Percentiles rank a stretch among this genome's conserved stretches.
These are phyloP conservation scores for Pezicula rhizophila DNA, from an alignment of 2,329 filamentous ascomycete genomes.

Conservation along the genomic window DNA sequence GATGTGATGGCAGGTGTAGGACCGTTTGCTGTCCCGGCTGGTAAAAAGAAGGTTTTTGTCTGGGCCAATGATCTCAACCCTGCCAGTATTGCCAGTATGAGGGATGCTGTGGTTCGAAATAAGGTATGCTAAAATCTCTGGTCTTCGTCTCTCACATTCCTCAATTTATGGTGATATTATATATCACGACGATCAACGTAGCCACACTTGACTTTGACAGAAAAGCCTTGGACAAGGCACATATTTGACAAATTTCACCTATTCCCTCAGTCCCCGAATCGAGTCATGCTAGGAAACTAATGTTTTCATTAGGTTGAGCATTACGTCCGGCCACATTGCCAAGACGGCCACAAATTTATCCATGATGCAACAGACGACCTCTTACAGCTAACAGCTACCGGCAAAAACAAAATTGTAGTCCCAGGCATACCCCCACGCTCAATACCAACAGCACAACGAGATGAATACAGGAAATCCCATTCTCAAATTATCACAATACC, in stretches of 20 bases:
- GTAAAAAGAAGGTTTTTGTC: conserved; percentile 83
- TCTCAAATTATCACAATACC: conserved; percentile 52
- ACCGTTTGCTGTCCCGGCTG: conserved; percentile 88
- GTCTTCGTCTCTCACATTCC: not conserved
- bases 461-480: conserved; percentile 11
- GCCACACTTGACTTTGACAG: conserved; percentile 13
- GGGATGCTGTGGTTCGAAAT: conserved; percentile 66
- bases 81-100: conserved; percentile 70
- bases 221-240: conserved; percentile 12
- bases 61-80: conserved; percentile 98
- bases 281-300: conserved; percentile 4
- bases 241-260: conserved; percentile 8
- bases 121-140: conserved; percentile 49
- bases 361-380: conserved; percentile 58
- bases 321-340: conserved; percentile 74
- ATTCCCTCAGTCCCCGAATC: no score
- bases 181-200: conserved; percentile 20
- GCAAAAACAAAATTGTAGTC: conserved; percentile 49
- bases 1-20: conserved; percentile 98
- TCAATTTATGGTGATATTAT: conserved; percentile 10
- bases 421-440: conserved; percentile 33
- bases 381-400: conserved; percentile 39
- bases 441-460: not conserved
- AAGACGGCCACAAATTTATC: conserved; percentile 80
- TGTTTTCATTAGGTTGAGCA: conserved; percentile 42